phyloP scores from a whole-genome alignment of 345 rosid species.

The Aquilaria yunnanensis region DNA sequence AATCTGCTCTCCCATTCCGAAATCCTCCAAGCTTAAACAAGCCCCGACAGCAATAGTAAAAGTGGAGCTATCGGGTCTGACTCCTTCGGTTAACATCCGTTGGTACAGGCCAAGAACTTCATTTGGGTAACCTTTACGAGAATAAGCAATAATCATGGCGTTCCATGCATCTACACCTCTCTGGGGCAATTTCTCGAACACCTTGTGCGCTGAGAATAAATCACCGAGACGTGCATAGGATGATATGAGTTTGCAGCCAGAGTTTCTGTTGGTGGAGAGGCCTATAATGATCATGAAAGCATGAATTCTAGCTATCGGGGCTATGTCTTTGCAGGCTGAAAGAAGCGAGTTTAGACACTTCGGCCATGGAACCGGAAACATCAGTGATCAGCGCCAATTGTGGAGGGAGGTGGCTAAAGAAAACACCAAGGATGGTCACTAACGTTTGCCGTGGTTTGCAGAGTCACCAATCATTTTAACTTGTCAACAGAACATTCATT shows the following conservation, averaged over 20 bases:
- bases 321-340: conserved; percentile 25
- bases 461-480: too few relatives aligned
- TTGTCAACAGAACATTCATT: too few relatives aligned
- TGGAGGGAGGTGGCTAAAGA: too few relatives aligned
- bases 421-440: too few relatives aligned
- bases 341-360: conserved; percentile 29
- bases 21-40: conserved; percentile 39
- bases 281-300: conserved; percentile 36
- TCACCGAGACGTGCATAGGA: conserved; percentile 28
- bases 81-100: conserved; percentile 43
- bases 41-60: conserved; percentile 69
- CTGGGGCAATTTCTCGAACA: conserved; percentile 53
- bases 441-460: too few relatives aligned
- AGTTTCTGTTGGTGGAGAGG: conserved; percentile 20
- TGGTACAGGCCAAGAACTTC: conserved; percentile 46
- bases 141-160: conserved; percentile 49
- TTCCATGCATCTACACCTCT: conserved; percentile 47
- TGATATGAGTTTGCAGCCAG: conserved; percentile 23
- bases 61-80: conserved; percentile 67
- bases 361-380: conserved; percentile 20
- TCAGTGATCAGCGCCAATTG: too few relatives aligned
- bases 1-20: conserved; percentile 40
- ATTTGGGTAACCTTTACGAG: conserved; percentile 30
- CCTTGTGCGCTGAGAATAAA: conserved; percentile 35
- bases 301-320: conserved; percentile 33